phyloP scores from a whole-genome alignment of 2,329 filamentous ascomycete genomes.

The Aspergillus pseudoglaucus region DNA sequence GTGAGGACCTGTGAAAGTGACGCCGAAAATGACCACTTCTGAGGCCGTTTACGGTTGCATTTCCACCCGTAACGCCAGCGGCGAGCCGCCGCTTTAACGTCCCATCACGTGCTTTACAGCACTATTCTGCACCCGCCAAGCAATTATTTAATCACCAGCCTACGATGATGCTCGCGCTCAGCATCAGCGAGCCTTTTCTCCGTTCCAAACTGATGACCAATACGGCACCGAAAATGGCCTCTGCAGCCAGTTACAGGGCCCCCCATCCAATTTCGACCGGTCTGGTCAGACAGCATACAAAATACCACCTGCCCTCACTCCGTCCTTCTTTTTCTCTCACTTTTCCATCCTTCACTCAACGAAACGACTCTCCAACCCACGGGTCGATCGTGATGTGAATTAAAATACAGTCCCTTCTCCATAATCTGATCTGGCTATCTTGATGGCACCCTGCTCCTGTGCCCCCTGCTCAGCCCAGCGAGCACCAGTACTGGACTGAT shows the following conservation, averaged over 20 bases:
- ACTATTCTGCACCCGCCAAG: conserved; percentile 13
- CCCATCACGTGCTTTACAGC: conserved; percentile 4
- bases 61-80: too few relatives aligned
- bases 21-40: too few relatives aligned
- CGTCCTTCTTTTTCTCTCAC: background rate
- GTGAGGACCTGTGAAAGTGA: too few relatives aligned
- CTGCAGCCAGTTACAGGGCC: conserved; percentile 1
- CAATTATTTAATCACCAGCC: conserved; percentile 8
- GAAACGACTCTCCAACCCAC: background rate
- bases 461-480: background rate
- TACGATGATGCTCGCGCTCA: too few relatives aligned
- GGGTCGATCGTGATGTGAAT: background rate
- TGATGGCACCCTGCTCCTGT: conserved; percentile 2
- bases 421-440: background rate
- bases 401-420: conserved; percentile 1
- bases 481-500: conserved; percentile 19
- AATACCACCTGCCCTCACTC: background rate
- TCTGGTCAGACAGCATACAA: background rate
- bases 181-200: background rate
- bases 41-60: too few relatives aligned
- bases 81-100: conserved; percentile 9
- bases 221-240: conserved; percentile 15
- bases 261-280: conserved; percentile 2
- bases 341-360: background rate
- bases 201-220: conserved; percentile 9